A percentile compares a stretch with the other conserved stretches of the same genome.
Conservation (phyloP, 2,329 filamentous ascomycete species). For the Verticillium klebahnii region DNA sequence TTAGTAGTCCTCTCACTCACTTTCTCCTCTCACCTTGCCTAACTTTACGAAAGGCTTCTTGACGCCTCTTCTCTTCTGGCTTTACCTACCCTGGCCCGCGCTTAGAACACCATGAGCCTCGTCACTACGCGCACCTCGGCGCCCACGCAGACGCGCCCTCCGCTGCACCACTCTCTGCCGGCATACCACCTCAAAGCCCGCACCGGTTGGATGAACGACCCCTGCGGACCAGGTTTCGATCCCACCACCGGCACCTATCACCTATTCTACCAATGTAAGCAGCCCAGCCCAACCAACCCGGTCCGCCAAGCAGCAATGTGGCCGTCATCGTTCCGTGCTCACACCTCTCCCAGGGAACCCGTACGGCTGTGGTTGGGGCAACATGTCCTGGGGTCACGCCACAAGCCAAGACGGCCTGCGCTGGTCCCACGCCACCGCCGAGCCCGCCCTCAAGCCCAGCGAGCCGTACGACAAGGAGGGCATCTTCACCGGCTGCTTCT, state of each 20-base stretch:
- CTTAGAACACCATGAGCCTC: neutral
- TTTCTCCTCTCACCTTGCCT: neutral
- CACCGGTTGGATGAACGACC: constrained; percentile 33
- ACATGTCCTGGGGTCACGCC: constrained; percentile 46
- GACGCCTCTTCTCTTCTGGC: neutral
- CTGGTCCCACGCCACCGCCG: constrained; percentile 32
- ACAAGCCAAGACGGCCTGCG: constrained; percentile 34
- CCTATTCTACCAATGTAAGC: constrained; percentile 47
- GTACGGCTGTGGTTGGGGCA: constrained; percentile 29
- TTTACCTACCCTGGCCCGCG: no score
- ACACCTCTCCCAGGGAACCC: constrained; percentile 25
- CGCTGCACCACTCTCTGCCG: neutral
- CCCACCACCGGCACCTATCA: constrained; percentile 42
- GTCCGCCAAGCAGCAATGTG: constrained; percentile 26
- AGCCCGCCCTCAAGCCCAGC: constrained; percentile 28
- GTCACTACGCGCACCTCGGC: neutral
- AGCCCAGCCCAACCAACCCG: no score
- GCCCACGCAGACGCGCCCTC: neutral
- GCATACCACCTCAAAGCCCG: constrained; percentile 16
- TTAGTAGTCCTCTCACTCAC: neutral
- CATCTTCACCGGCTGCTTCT: constrained; percentile 46
- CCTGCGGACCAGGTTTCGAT: constrained; percentile 46
- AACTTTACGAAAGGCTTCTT: neutral
- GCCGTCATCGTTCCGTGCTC: neutral
- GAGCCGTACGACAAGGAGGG: constrained; percentile 44